A percentile compares a stretch with the other conserved stretches of the same genome.
Conservation (phyloP, 1,139 yeast species). For the Geotrichum siamense region DNA sequence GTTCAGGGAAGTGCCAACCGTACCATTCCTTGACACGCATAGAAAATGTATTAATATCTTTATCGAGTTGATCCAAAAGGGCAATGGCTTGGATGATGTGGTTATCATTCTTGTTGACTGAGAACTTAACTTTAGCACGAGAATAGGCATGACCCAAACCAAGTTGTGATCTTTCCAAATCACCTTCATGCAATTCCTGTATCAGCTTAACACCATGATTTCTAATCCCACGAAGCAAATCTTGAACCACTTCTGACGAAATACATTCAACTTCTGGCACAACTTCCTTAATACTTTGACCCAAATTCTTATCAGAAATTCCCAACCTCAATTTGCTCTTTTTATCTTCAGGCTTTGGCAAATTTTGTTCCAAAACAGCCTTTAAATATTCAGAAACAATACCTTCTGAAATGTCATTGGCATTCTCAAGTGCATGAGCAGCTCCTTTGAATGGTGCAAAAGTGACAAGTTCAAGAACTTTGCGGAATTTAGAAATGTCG, state of each 20-base stretch:
- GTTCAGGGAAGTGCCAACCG: slow-evolving; percentile 99
- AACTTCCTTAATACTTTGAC: slow-evolving; percentile 89
- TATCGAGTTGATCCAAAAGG: slow-evolving; percentile 89
- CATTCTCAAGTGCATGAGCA: slow-evolving; percentile 97
- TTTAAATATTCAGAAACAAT: slow-evolving; percentile 87
- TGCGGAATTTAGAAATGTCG: slow-evolving; percentile 84
- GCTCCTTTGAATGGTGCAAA: slow-evolving; percentile 99
- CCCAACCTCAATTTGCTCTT: slow-evolving; percentile 58
- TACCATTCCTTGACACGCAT: slow-evolving; percentile 99
- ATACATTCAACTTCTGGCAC: slow-evolving; percentile 87
- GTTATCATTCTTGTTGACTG: slow-evolving; percentile 96
- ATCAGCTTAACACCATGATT: slow-evolving; percentile 81
- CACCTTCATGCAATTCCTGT: slow-evolving; percentile 90
- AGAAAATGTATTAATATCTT: slow-evolving; percentile 93
- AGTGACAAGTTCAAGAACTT: slow-evolving; percentile 85
- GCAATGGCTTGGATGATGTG: slow-evolving; percentile 99
- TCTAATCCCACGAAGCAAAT: slow-evolving; percentile 90
- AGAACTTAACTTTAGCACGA: slow-evolving; percentile 96
- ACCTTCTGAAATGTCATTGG: slow-evolving; percentile 97
- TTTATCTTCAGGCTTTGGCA: slow-evolving; percentile 78
- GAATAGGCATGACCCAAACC: slow-evolving; percentile 99
- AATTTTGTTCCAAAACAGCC: slow-evolving; percentile 78
- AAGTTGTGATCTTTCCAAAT: slow-evolving; percentile 93
- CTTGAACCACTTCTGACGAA: slow-evolving; percentile 89
- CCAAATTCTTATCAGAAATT: slow-evolving; percentile 90